These are phyloP conservation scores for Arthroderma sp. DNA, from an alignment of 2,329 filamentous ascomycete genomes.

Conservation along the genomic window DNA sequence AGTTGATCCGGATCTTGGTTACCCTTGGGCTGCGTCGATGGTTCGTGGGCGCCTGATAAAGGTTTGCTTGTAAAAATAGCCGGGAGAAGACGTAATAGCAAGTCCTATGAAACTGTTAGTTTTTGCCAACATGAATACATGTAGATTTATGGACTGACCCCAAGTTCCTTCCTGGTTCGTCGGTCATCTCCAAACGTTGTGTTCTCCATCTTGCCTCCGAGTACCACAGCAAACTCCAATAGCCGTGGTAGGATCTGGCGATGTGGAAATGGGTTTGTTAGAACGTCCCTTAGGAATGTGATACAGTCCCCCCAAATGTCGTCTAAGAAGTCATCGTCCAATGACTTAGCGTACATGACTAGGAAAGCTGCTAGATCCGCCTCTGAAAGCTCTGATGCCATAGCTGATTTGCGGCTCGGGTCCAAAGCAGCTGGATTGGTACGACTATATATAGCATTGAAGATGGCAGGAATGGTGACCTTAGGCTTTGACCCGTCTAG, in stretches of 20 bases:
- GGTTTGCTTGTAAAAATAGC: slow-evolving; percentile 91
- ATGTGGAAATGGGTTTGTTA: slow-evolving; percentile 90
- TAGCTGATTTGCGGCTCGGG: slow-evolving; percentile 65
- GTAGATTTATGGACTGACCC: slow-evolving; percentile 44
- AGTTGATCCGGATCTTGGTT: slow-evolving; percentile 31
- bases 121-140: background rate
- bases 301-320: slow-evolving; percentile 97
- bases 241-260: slow-evolving; percentile 76
- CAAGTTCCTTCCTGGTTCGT: slow-evolving; percentile 80
- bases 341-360: slow-evolving; percentile 74
- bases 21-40: slow-evolving; percentile 29
- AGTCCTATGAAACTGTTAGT: slow-evolving; percentile 48
- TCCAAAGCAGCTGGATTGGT: slow-evolving; percentile 76
- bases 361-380: slow-evolving; percentile 77
- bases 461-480: slow-evolving; percentile 82
- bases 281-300: slow-evolving; percentile 74
- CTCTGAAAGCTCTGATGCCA: slow-evolving; percentile 75
- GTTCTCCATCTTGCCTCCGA: slow-evolving; percentile 93
- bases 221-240: slow-evolving; percentile 74
- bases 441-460: slow-evolving; percentile 91
- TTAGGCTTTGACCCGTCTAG: slow-evolving; percentile 83
- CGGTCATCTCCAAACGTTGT: slow-evolving; percentile 93
- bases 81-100: slow-evolving; percentile 75
- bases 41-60: slow-evolving; percentile 55
- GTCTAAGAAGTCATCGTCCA: slow-evolving; percentile 95